Conservation (phyloP, 352 stramenopile species). For the Pythium angustatum region DNA sequence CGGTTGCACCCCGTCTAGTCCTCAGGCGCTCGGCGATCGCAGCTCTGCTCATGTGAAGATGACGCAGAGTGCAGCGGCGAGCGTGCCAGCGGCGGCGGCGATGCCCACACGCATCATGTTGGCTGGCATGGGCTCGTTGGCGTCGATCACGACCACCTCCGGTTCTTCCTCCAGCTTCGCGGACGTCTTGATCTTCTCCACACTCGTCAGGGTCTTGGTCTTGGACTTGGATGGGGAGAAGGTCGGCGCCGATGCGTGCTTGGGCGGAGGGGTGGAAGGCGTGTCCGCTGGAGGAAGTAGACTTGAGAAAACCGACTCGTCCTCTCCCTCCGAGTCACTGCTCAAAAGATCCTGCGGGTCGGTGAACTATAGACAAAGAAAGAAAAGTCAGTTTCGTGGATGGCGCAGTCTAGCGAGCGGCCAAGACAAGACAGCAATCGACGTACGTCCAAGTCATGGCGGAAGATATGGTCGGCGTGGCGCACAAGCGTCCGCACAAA, state of each 20-base stretch:
- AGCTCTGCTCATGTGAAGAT: constrained; percentile 47
- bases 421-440: not conserved
- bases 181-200: not conserved
- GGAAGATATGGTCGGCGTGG: constrained; percentile 74
- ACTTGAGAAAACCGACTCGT: constrained; percentile 39
- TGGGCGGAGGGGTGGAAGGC: constrained; percentile 18
- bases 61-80: constrained; percentile 60
- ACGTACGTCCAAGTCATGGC: constrained; percentile 51
- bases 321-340: constrained; percentile 52
- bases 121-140: constrained; percentile 41
- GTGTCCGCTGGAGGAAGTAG: constrained; percentile 2
- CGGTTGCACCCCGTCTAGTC: too few relatives aligned
- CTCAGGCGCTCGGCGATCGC: too few relatives aligned
- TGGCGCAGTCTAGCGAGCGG: not conserved
- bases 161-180: not conserved
- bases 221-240: constrained; percentile 11
- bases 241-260: not conserved
- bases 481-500: constrained; percentile 59
- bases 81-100: constrained; percentile 52
- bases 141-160: constrained; percentile 6
- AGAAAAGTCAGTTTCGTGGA: not conserved
- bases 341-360: constrained; percentile 38
- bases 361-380: constrained; percentile 22
- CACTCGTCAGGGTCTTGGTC: not conserved
- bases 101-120: constrained; percentile 50